phyloP scores from a whole-genome alignment of 352 stramenopile genomes.

The Globisporangium viniferum region DNA sequence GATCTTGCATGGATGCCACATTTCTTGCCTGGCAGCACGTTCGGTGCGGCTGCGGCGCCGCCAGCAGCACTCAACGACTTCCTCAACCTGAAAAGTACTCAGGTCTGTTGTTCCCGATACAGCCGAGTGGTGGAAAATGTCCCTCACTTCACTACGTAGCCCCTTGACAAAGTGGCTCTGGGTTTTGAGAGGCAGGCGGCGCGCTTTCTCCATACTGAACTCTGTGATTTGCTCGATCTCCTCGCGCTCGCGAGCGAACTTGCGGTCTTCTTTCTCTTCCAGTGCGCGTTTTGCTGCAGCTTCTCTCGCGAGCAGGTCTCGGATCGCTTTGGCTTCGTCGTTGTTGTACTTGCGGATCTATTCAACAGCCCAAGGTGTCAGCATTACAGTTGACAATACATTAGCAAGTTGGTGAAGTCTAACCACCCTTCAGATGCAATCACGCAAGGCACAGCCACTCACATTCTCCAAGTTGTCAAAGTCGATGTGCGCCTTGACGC shows the following conservation, averaged over 20 bases:
- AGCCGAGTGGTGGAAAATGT: constrained; percentile 29
- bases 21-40: constrained; percentile 10
- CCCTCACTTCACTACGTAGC: constrained; percentile 32
- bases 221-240: constrained; percentile 35
- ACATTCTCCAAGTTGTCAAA: constrained; percentile 39
- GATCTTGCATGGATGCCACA: constrained; percentile 43
- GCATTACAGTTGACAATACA: not conserved
- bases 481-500: constrained; percentile 40
- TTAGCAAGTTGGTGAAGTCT: not conserved
- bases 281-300: constrained; percentile 39
- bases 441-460: not conserved
- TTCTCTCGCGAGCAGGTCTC: constrained; percentile 40
- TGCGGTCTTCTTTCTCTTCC: constrained; percentile 43
- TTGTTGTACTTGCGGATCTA: constrained; percentile 63
- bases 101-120: not conserved
- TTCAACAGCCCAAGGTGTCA: too few species aligned
- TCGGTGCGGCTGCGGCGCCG: constrained; percentile 29
- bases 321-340: constrained; percentile 42
- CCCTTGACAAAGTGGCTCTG: constrained; percentile 46
- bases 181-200: constrained; percentile 29
- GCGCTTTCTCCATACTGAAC: constrained; percentile 38
- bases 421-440: too few species aligned
- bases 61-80: constrained; percentile 52
- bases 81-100: constrained; percentile 25
- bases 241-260: constrained; percentile 24